These are phyloP conservation scores for Trichosporon faecale DNA, from an alignment of 1,284 basidiomycete genomes.

Conservation along the genomic window DNA sequence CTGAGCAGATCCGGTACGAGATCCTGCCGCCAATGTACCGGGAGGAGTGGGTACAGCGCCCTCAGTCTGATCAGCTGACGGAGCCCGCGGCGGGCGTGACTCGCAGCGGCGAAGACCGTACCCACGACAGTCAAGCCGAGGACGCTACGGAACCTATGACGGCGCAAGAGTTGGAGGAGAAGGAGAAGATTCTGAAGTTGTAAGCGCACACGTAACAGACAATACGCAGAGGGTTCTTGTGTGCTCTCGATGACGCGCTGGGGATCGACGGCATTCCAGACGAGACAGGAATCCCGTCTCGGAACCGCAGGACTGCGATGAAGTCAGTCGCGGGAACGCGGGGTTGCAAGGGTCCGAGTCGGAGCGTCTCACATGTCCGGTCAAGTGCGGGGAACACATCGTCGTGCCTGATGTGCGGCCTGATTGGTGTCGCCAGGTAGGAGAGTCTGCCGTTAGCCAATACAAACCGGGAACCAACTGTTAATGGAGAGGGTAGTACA, in stretches of 20 bases:
- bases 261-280: background rate
- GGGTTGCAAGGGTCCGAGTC: background rate
- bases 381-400: no score
- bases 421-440: no score
- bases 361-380: background rate
- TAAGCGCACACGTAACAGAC: no score
- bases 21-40: background rate
- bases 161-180: no score
- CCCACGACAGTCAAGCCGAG: background rate
- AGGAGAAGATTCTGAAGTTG: background rate
- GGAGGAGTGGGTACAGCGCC: background rate
- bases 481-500: no score
- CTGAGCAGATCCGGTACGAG: background rate
- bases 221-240: background rate
- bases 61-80: no score
- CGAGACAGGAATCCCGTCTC: background rate
- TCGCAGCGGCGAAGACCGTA: background rate
- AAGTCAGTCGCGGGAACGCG: background rate
- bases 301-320: background rate
- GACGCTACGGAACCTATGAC: background rate
- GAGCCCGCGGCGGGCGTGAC: background rate
- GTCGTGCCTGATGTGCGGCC: no score
- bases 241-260: background rate
- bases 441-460: no score
- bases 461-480: no score